These are phyloP conservation scores for Phaffia australis DNA, from an alignment of 768 basidiomycete genomes.

Conservation along the genomic window DNA sequence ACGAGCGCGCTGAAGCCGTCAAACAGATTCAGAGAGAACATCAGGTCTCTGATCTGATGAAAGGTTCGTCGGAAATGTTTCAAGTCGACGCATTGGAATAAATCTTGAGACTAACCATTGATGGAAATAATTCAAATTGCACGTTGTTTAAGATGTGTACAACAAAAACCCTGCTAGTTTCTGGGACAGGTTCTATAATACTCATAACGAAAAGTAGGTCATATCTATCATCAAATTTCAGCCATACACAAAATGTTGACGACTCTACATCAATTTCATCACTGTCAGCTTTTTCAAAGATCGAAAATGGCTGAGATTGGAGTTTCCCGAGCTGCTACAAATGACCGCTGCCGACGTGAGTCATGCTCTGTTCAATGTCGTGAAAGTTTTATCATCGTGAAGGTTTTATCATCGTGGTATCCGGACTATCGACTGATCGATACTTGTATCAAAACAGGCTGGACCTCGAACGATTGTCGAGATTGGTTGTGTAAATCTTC, in stretches of 20 bases:
- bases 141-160: slow-evolving; percentile 31
- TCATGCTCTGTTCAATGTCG: neutral
- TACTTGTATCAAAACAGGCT: slow-evolving; percentile 55
- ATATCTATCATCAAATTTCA: neutral
- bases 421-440: too few relatives aligned
- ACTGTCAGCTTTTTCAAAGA: slow-evolving; percentile 84
- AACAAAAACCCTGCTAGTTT: slow-evolving; percentile 33
- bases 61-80: slow-evolving; percentile 54
- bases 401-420: slow-evolving; percentile 6
- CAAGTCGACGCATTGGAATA: slow-evolving; percentile 35
- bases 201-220: slow-evolving; percentile 44
- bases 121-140: neutral
- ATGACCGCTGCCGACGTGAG: slow-evolving; percentile 58
- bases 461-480: slow-evolving; percentile 69
- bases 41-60: slow-evolving; percentile 66
- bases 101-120: neutral
- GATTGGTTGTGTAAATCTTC: slow-evolving; percentile 62
- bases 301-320: slow-evolving; percentile 89
- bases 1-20: slow-evolving; percentile 57
- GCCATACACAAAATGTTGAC: neutral
- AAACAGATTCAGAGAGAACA: slow-evolving; percentile 57
- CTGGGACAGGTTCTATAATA: slow-evolving; percentile 91
- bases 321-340: slow-evolving; percentile 76
- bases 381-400: neutral
- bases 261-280: neutral